Percentiles rank a stretch among this genome's conserved stretches.
Evolutionary conservation across 2,329 filamentous ascomycete species (phyloP).

Genomic region (Penicillium sclerotiorum): DNA sequence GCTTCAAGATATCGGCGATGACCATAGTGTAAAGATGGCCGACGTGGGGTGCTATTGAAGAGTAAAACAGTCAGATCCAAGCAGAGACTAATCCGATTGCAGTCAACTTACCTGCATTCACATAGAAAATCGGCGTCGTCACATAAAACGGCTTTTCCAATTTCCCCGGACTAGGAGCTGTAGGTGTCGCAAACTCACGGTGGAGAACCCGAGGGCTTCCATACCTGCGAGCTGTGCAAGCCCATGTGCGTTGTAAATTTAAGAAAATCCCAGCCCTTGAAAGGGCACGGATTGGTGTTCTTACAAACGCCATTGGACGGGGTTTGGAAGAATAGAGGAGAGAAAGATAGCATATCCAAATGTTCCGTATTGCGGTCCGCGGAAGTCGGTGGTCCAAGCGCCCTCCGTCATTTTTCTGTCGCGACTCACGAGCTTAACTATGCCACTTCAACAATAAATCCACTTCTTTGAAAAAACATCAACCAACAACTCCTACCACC

Average conservation of each 20-base stretch:
- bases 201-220: conserved; percentile 20
- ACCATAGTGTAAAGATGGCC: conserved; percentile 95
- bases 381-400: conserved; percentile 40
- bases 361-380: conserved; percentile 32
- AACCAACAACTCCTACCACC: too few species aligned
- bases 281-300: conserved; percentile 33
- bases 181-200: conserved; percentile 34
- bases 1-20: conserved; percentile 85
- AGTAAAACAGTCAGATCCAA: background rate
- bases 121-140: conserved; percentile 97
- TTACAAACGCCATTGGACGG: conserved; percentile 32
- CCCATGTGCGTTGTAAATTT: conserved; percentile 29
- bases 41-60: conserved; percentile 78
- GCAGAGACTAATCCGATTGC: background rate
- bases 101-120: conserved; percentile 76
- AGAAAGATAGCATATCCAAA: conserved; percentile 22
- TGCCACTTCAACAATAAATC: too few species aligned
- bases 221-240: conserved; percentile 33
- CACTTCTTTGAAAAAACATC: too few species aligned
- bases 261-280: conserved; percentile 34
- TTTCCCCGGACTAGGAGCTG: conserved; percentile 22
- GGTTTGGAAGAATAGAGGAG: conserved; percentile 13
- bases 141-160: conserved; percentile 83
- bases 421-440: too few species aligned
- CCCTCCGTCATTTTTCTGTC: conserved; percentile 27